These are phyloP conservation scores for Pleurotus ostreatus DNA, from an alignment of 768 basidiomycete species.

Conservation along the genomic window DNA sequence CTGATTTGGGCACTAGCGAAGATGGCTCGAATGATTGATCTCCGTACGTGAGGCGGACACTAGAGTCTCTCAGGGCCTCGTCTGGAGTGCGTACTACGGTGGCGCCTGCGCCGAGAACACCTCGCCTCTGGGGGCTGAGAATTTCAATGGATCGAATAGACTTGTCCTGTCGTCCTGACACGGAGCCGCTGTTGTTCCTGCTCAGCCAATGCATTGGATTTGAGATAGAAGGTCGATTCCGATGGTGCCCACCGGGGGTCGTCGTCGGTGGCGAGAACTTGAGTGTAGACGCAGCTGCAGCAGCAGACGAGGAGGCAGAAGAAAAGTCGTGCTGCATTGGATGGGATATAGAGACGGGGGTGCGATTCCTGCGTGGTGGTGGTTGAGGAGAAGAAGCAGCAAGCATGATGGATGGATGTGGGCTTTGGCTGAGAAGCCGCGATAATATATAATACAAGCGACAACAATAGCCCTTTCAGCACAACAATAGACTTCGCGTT, in stretches of 20 bases:
- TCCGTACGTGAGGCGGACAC: constrained; percentile 36
- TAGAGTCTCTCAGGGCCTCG: constrained; percentile 61
- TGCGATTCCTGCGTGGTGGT: constrained; percentile 7
- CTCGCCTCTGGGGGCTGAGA: constrained; percentile 35
- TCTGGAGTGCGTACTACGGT: constrained; percentile 76
- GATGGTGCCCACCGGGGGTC: constrained; percentile 20
- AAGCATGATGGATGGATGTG: not conserved
- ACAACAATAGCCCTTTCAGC: not conserved
- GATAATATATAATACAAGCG: not conserved
- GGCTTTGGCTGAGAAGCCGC: not conserved
- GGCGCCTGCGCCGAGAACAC: constrained; percentile 66
- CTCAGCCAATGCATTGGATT: constrained; percentile 52
- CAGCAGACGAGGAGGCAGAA: constrained; percentile 16
- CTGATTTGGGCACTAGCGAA: not conserved
- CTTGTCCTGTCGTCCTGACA: constrained; percentile 30
- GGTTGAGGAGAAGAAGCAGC: not conserved
- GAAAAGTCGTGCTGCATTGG: not conserved
- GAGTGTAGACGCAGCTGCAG: constrained; percentile 17
- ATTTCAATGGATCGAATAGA: constrained; percentile 36
- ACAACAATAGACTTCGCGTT: not conserved
- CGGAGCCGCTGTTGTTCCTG: constrained; percentile 23
- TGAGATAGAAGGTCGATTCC: constrained; percentile 33
- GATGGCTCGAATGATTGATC: constrained; percentile 13
- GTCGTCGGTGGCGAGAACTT: constrained; percentile 19
- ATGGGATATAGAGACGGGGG: not conserved